Evolutionary conservation across 257 asterid species (phyloP), one percentile per base, ranked within the genome.

Genomic region (Prunella vulgaris): DNA sequence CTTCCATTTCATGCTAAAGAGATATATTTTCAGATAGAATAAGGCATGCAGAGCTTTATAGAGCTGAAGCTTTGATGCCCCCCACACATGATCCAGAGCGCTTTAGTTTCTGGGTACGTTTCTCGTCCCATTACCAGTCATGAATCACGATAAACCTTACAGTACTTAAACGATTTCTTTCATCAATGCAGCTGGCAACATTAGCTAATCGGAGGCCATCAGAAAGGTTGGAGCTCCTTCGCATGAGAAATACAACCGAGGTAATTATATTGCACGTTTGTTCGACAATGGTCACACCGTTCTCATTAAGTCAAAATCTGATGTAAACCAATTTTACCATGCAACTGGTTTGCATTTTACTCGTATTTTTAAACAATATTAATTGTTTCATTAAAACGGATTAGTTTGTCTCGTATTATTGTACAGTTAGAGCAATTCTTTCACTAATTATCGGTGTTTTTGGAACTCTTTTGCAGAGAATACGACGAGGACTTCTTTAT

Each of bases 401-500:
- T n/a, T n/a, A n/a, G n/a, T n/a, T n/a, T n/a, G n/a, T n/a, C n/a
- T n/a, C n/a, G n/a, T n/a, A n/a, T n/a, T n/a, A n/a, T n/a, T n/a
- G n/a, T n/a, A n/a, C n/a, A n/a, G n/a, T n/a, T n/a, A n/a, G n/a
- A n/a, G n/a, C n/a, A n/a, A n/a, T n/a, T n/a, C n/a, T n/a, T n/a
- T n/a, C n/a, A n/a, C n/a, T n/a, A n/a, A n/a, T 64, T 56, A 17
- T 46, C 18, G 49, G 2, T 49, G 1, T 24, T 7, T 4, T 30
- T 69, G 72, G 40, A 32, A 53, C 62, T 76, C 12, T 62, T 57
- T 18, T 38, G 79, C 87, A 88, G 95, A 84, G 93, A 76, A 82
- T 88, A 38, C 66, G 79, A 60, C 79, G 90, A 28, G 95, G 78
- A 14, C 90, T 88, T 33, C 70, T 86, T 8, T 84, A 49, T 60